These are phyloP conservation scores for Nevesoporus exiguus DNA, from an alignment of 768 basidiomycete genomes.

Conservation along the genomic window DNA sequence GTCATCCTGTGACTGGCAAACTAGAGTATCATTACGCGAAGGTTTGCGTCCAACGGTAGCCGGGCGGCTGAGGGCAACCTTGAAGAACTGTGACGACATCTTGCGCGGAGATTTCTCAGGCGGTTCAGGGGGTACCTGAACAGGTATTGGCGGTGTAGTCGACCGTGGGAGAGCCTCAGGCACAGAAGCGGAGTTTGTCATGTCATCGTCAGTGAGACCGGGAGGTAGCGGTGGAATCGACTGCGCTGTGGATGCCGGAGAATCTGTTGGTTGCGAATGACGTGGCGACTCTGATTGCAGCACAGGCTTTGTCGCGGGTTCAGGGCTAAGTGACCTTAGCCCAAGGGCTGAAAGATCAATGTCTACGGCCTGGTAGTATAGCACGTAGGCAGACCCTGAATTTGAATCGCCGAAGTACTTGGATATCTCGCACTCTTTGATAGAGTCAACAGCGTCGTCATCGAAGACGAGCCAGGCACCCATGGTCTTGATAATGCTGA, in stretches of 20 bases:
- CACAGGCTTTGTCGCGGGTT: conserved; percentile 18
- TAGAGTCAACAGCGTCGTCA: conserved; percentile 86
- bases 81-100: conserved; percentile 17
- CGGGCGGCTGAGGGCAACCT: conserved; percentile 14
- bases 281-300: conserved; percentile 12
- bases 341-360: conserved; percentile 74
- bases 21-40: conserved; percentile 16
- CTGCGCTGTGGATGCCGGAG: conserved; percentile 23
- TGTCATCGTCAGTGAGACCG: conserved; percentile 33
- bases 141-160: conserved; percentile 20
- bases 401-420: conserved; percentile 93
- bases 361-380: conserved; percentile 95
- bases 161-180: conserved; percentile 18
- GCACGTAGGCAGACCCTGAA: conserved; percentile 88
- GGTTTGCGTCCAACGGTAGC: conserved; percentile 11
- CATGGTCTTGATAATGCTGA: conserved; percentile 86
- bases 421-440: conserved; percentile 86
- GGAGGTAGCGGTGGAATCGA: conserved; percentile 34
- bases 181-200: conserved; percentile 14
- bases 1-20: conserved; percentile 27
- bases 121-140: conserved; percentile 13
- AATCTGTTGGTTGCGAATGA: conserved; percentile 20
- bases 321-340: conserved; percentile 39
- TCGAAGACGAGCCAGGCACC: conserved; percentile 92
- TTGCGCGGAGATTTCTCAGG: conserved; percentile 25